phyloP scores from a whole-genome alignment of 345 rosid genomes.

The Citrus glauca region DNA sequence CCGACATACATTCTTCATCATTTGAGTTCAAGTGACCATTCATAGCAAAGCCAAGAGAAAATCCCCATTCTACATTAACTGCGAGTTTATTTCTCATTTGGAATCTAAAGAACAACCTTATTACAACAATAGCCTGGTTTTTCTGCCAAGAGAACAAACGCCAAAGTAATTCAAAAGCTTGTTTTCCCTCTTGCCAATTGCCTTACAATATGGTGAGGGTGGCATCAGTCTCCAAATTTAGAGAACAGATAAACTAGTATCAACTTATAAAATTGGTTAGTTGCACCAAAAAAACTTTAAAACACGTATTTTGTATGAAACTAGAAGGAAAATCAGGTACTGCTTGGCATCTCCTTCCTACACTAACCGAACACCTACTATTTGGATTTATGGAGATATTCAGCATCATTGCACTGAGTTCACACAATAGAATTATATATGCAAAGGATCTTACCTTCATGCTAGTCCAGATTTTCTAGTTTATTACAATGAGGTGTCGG shows the following conservation, averaged over 20 bases:
- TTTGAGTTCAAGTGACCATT: not conserved
- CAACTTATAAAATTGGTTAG: not conserved
- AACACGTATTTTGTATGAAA: not conserved
- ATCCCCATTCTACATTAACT: not conserved
- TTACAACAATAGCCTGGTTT: too few species aligned
- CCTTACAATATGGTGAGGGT: not conserved
- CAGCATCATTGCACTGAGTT: not conserved
- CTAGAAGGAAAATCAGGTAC: not conserved
- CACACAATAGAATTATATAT: not conserved
- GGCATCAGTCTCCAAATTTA: not conserved
- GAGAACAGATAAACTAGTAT: not conserved
- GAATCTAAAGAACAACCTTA: not conserved
- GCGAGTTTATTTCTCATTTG: not conserved
- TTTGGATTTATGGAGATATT: not conserved
- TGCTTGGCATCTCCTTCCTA: not conserved
- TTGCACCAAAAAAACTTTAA: not conserved
- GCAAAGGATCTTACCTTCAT: constrained; percentile 40
- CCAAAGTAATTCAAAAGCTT: not conserved
- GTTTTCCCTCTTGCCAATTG: not conserved
- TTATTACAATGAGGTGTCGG: constrained; percentile 76
- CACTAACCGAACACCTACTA: not conserved
- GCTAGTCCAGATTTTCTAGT: constrained; percentile 55
- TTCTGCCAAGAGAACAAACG: not conserved
- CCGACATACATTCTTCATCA: not conserved
- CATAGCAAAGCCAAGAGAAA: not conserved